A percentile compares a stretch with the other conserved stretches of the same genome.
Conservation (phyloP, 805 yeast genomes). For the Aciculoconidium aculeatum region DNA sequence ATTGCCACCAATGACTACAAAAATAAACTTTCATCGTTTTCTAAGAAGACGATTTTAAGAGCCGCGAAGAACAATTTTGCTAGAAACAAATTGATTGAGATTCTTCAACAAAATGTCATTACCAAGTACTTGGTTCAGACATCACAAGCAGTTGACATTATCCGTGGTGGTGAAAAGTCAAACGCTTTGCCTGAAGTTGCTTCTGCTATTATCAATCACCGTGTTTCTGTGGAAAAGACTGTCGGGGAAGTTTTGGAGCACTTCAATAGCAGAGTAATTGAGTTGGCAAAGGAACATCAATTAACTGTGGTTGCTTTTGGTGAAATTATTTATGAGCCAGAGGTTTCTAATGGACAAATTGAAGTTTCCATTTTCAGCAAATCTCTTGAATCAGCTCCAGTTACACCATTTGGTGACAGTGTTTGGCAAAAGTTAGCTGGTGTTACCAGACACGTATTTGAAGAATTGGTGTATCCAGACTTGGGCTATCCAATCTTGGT, state of each 20-base stretch:
- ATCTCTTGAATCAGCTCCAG: conserved; percentile 39
- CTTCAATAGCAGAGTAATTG: conserved; percentile 18
- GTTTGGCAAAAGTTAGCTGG: conserved; percentile 46
- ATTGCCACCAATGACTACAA: conserved; percentile 44
- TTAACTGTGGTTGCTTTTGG: conserved; percentile 21
- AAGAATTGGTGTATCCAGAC: conserved; percentile 41
- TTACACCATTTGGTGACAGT: conserved; percentile 27
- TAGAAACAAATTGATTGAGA: conserved; percentile 19
- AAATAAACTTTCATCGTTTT: conserved; percentile 14
- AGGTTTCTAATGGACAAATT: conserved; percentile 12
- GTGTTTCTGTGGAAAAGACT: conserved; percentile 25
- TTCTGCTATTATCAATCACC: conserved; percentile 26
- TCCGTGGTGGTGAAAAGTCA: conserved; percentile 33
- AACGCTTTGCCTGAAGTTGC: conserved; percentile 36
- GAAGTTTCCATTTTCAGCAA: conserved; percentile 11
- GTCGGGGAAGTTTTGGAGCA: conserved; percentile 17
- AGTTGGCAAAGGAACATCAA: conserved; percentile 22
- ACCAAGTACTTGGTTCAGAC: conserved; percentile 26
- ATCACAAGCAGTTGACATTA: conserved; percentile 29
- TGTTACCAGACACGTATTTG: conserved; percentile 54
- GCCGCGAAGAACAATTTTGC: conserved; percentile 33
- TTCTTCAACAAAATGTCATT: conserved; percentile 12
- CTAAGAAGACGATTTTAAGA: conserved; percentile 27
- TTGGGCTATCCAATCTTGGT: conserved; percentile 24
- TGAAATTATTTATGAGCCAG: conserved; percentile 11